These are phyloP conservation scores for Novymonas esmeraldas DNA, from an alignment of 208 protist genomes.

Conservation along the genomic window DNA sequence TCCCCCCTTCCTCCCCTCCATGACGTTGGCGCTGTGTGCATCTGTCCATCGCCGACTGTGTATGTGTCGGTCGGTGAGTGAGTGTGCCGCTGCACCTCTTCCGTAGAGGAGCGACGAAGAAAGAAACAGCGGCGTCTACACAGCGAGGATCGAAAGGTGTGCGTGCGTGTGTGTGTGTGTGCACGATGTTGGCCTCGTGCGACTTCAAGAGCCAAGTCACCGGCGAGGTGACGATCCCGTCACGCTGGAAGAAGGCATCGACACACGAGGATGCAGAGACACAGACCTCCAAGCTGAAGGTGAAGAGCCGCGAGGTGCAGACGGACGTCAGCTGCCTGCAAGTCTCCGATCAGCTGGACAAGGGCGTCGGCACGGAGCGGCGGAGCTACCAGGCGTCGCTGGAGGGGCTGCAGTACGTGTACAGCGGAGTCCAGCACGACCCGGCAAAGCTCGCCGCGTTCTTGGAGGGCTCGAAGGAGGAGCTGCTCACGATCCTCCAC, in stretches of 20 bases:
- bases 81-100: no score
- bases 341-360: conserved; percentile 56
- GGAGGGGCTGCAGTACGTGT: conserved; percentile 85
- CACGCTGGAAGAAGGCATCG: conserved; percentile 61
- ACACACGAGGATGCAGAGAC: conserved; percentile 31
- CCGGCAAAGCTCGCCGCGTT: conserved; percentile 67
- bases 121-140: no score
- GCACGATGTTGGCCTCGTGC: conserved; percentile 50
- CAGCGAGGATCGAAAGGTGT: no score
- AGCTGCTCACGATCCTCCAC: conserved; percentile 68
- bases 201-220: conserved; percentile 82
- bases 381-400: conserved; percentile 52
- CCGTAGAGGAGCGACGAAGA: no score
- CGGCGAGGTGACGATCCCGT: conserved; percentile 69
- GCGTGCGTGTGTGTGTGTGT: not conserved
- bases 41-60: no score
- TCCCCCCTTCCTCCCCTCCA: no score
- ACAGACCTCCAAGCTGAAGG: conserved; percentile 57
- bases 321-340: conserved; percentile 72
- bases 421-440: conserved; percentile 55
- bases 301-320: conserved; percentile 50
- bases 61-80: no score
- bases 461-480: conserved; percentile 51
- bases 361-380: conserved; percentile 63
- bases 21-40: no score